phyloP scores from a whole-genome alignment of 1,284 basidiomycete species.

The Pseudozyma sp. region DNA sequence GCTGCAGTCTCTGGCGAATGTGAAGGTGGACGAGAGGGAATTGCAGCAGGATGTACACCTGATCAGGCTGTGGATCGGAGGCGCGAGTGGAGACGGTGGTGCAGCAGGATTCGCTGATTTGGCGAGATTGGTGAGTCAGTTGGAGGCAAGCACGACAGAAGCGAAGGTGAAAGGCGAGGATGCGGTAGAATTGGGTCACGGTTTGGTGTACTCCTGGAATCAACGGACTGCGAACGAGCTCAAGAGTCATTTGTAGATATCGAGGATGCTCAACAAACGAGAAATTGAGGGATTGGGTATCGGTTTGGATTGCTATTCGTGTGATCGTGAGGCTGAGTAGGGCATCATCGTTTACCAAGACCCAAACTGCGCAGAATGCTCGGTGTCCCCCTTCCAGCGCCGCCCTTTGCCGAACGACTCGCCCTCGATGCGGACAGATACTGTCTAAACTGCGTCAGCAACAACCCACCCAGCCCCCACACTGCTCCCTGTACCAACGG shows the following conservation, averaged over 20 bases:
- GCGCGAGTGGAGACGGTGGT: conserved; percentile 7
- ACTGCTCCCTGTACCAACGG: conserved; percentile 59
- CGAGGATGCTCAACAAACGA: not conserved
- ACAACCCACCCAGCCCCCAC: conserved; percentile 55
- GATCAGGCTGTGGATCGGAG: conserved; percentile 39
- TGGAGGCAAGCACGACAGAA: conserved; percentile 18
- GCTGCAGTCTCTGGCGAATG: conserved; percentile 27
- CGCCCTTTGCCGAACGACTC: not conserved
- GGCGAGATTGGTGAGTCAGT: conserved; percentile 22
- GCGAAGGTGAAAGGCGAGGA: not conserved
- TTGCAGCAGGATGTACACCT: conserved; percentile 30
- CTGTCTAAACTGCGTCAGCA: conserved; percentile 41
- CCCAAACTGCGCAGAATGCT: conserved; percentile 25
- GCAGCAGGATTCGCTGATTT: conserved; percentile 36
- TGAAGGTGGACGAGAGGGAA: conserved; percentile 7
- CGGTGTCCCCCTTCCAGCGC: not conserved
- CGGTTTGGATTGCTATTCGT: not conserved
- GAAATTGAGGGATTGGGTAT: conserved; percentile 17
- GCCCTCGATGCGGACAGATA: conserved; percentile 21
- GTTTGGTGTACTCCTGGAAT: conserved; percentile 34
- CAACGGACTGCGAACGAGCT: not conserved
- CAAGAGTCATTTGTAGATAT: conserved; percentile 20
- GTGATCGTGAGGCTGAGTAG: not conserved
- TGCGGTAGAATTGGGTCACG: conserved; percentile 32
- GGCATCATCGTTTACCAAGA: conserved; percentile 15